phyloP scores from a whole-genome alignment of 2,329 filamentous ascomycete species.

The Emericellopsis cladophorae region DNA sequence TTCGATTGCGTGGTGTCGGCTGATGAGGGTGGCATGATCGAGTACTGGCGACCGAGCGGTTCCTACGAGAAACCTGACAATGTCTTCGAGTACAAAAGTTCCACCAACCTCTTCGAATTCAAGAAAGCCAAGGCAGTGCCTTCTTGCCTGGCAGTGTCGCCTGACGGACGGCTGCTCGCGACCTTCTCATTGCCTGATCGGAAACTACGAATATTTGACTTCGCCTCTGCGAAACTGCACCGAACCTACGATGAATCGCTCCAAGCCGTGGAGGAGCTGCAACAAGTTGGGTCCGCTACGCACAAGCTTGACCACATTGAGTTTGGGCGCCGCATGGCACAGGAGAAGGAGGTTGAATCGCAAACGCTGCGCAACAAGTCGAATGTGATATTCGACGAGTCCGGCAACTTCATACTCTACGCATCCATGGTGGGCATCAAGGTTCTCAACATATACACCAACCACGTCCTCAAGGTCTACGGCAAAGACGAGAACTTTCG shows the following conservation, averaged over 20 bases:
- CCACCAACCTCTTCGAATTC: conserved; percentile 91
- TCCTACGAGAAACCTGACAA: conserved; percentile 83
- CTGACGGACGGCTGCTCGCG: conserved; percentile 73
- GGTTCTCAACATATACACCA: conserved; percentile 91
- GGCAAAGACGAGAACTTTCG: conserved; percentile 83
- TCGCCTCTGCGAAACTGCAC: conserved; percentile 74
- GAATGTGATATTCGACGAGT: conserved; percentile 93
- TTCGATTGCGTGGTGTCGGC: conserved; percentile 87
- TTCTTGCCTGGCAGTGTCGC: conserved; percentile 71
- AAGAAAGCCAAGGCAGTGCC: conserved; percentile 88
- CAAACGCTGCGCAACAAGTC: conserved; percentile 53
- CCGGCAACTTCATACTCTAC: conserved; percentile 87
- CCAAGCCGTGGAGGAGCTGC: conserved; percentile 81
- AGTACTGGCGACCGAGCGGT: conserved; percentile 81
- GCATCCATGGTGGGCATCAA: conserved; percentile 88
- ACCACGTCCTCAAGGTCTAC: conserved; percentile 81
- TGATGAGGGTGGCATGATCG: conserved; percentile 84
- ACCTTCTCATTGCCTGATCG: conserved; percentile 87
- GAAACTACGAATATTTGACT: conserved; percentile 89
- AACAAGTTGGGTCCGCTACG: conserved; percentile 76
- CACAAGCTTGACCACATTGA: conserved; percentile 81
- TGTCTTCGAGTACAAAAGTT: conserved; percentile 87
- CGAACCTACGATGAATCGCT: conserved; percentile 94
- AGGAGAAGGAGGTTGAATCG: conserved; percentile 76
- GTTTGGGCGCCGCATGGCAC: conserved; percentile 76